These are phyloP conservation scores for Claviceps cyperi DNA, from an alignment of 2,329 filamentous ascomycete species.

Conservation along the genomic window DNA sequence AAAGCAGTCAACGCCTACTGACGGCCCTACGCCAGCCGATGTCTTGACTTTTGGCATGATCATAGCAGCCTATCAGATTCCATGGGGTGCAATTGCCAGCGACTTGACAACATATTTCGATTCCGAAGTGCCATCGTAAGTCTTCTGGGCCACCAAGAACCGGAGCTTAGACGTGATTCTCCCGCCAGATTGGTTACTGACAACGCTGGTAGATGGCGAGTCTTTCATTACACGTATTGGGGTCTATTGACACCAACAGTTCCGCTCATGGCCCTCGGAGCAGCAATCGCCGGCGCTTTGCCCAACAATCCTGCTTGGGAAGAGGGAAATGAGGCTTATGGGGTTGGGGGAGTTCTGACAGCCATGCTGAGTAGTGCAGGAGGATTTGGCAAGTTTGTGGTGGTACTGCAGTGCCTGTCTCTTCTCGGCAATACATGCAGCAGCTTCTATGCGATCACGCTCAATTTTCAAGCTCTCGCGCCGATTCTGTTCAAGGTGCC, in stretches of 20 bases:
- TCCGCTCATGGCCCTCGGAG: conserved; percentile 46
- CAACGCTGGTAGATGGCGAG: conserved; percentile 16
- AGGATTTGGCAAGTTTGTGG: conserved; percentile 47
- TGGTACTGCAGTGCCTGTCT: conserved; percentile 42
- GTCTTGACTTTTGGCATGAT: conserved; percentile 45
- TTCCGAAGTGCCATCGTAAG: conserved; percentile 37
- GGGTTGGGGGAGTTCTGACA: conserved; percentile 43
- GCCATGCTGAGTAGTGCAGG: conserved; percentile 43
- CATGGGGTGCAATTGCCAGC: conserved; percentile 43
- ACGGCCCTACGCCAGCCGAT: conserved; percentile 27
- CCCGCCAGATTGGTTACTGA: conserved; percentile 2
- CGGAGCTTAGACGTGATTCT: too few species aligned
- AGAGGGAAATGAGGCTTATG: conserved; percentile 36
- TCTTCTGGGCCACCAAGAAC: not conserved
- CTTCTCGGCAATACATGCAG: conserved; percentile 45
- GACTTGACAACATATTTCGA: conserved; percentile 49
- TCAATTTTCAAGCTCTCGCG: conserved; percentile 49
- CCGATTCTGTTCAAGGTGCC: conserved; percentile 41
- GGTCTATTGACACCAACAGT: conserved; percentile 41
- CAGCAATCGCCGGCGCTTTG: conserved; percentile 48
- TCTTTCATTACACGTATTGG: conserved; percentile 42
- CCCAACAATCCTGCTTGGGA: conserved; percentile 38
- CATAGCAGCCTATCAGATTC: conserved; percentile 48
- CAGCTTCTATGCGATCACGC: conserved; percentile 46
- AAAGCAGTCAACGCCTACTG: conserved; percentile 28